Evolutionary conservation across 768 basidiomycete species (phyloP), one percentile per base, ranked within the genome.

Genomic region (Lactarius sp.): DNA sequence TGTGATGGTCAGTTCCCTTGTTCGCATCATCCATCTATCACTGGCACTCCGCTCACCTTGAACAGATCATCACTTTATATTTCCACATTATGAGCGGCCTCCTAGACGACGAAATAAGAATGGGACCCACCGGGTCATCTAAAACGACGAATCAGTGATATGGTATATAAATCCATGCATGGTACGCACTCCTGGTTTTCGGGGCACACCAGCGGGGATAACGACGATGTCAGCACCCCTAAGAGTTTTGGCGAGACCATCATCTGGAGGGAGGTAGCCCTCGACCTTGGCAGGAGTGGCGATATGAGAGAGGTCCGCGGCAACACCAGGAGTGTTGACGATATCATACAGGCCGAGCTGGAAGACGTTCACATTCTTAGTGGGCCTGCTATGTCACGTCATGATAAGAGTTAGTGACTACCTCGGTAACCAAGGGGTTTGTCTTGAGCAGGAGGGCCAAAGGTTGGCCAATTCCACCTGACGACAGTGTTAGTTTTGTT

Each of bases 401-500:
- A 49, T 6, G 14, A 6, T 12, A 47, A 22, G 27, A 49, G 9
- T 20, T 1, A 64, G 70, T 57, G 71, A 89, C 27, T 27, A 27
- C 91, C 81, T 88, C 82, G 60, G 90, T 90, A 69, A 98, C 80
- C 64, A 85, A 78, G 31, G 88, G 83, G 78, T 93, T 94, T 56
- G 78, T 74, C 81, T 98, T 98, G 74, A 98, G 81, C 61, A 98
- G 81, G 64, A 98, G 87, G 22, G 95, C 85, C 74, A 98, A 81
- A 65, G 95, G 94, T 80, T 97, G 96, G 73, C 96, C 96, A 71
- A 98, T 98, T 76, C 95, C 95, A 75, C 93, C 94, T 93, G 65
- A 62, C 52, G 51, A 34, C 14, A 34, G 41, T 6, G 52, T 58
- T 53, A 62, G 62, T 60, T 61, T 62, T 31, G 41, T 65, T 33